Evolutionary conservation across 495 filamentous ascomycete species (phyloP), one percentile per base, ranked within the genome.

Genomic region (Parmelia sp.): DNA sequence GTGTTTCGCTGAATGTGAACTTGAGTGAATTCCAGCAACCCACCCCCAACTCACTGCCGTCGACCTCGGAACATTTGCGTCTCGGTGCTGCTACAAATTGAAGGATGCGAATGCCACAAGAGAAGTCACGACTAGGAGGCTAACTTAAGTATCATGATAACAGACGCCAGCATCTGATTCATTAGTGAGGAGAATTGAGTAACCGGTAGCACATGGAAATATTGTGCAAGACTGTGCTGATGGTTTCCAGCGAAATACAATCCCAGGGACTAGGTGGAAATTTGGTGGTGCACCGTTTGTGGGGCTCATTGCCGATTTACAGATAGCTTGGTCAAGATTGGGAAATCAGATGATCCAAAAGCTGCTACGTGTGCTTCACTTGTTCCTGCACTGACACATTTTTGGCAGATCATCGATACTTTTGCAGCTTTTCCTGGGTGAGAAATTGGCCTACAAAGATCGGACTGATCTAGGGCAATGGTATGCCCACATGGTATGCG

Each of bases 391-490:
- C 17, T 17, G 10, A n/a, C 5, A 14, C 33, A 49, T 25, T 6
- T 11, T 27, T n/a, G 49, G 23, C 39, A 62, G 27, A 61, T 56
- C 4, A 51, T 33, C 31, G 14, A 59, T 37, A 45, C 62, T 14
- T 39, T 31, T 56, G 57, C 70, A 90, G 84, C 77, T 93, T 92
- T 84, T 92, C 81, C 81, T 90, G 60, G 93, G 94, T 82, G 97
- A 98, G 86, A 91, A 89, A 80, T 85, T 96, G 75, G 93, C 93
- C 71, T 75, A 91, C 91, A 76, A 96, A 97, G 86, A 92, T 97
- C 78, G 83, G 92, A 74, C 92, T 97, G 67, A 97, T 97, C 81
- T 98, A 95, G 94, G 95, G 95, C 79, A 97, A 96, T 97, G 73
- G 96, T 92, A 73, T 84, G 90, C 73, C 86, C 91, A 75, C 92